Base-by-base conservation (phyloP, 2,329 filamentous ascomycete species). In the Aspergillus pseudonomiae region DNA sequence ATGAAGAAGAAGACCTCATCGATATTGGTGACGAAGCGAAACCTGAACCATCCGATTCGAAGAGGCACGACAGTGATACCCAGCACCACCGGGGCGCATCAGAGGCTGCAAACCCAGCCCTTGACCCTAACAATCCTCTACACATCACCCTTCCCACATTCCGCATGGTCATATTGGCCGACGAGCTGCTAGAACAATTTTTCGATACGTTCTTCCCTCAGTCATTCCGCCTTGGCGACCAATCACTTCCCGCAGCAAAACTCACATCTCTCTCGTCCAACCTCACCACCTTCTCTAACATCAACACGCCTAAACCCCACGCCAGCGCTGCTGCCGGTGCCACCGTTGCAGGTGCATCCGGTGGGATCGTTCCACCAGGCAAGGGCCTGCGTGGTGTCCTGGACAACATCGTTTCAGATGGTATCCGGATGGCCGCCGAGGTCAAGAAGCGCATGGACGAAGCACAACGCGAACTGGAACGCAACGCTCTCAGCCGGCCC, bases 111-210 rank as follows among this genome's bases (percentile, higher is more conserved):
- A 99, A 99, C 74, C 88, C 90, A 10, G 95, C 95, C 0, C 86
- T 99, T 4, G 94, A 99, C 75, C 95, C 95, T 3, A 90, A 93
- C 30, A 94, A 96, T 67, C 95, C 95, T 7, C 85, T 99, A 0
- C 91, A 97, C 76, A 97, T 99, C 73, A 98, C 95, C 0, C 85
- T 99, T 1, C 95, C 95, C 1, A 99, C 95, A 0, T 99, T 99
- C 85, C 91, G 95, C 68, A 99, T 99, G 95, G 93, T 99, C 4
- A 92, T 99, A 11, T 87, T 99, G 9, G 95, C 95, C 50, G 95
- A 99, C 74, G 95, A 99, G 77, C 86, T 96, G 0, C 87, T 99
- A 6, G 94, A 99, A 73, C 92, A 96, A 70, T 99, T 99, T 80
- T 99, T 99, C 76, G 95, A 99, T 80, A 92, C 92, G 0, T 96